Evolutionary conservation across 2,329 filamentous ascomycete genomes (phyloP).

Genomic region (Botrytis deweyae): DNA sequence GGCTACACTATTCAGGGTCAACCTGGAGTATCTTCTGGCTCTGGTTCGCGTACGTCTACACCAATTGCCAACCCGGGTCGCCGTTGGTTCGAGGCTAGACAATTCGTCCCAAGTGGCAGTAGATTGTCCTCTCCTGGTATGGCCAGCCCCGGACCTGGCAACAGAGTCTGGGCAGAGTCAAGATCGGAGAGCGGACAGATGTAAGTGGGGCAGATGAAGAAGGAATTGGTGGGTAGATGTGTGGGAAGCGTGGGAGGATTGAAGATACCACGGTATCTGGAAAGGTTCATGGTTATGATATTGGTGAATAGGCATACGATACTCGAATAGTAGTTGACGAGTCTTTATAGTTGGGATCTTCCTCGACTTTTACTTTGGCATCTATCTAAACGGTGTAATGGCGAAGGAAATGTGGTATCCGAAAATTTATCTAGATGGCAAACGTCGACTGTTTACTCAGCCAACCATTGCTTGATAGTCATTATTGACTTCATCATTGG

Average conservation of each 20-base stretch:
- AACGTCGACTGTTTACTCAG: constrained; percentile 1
- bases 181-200: background rate
- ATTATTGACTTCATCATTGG: background rate
- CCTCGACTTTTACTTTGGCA: background rate
- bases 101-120: background rate
- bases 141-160: background rate
- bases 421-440: background rate
- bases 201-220: background rate
- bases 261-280: background rate
- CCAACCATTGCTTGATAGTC: background rate
- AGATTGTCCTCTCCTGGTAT: background rate
- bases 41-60: background rate
- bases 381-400: background rate
- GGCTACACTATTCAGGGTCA: background rate
- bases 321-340: background rate
- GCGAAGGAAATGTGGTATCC: background rate
- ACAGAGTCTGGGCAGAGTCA: background rate
- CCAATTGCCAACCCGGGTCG: background rate
- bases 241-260: background rate
- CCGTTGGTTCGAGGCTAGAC: background rate
- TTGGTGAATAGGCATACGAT: background rate
- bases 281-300: background rate
- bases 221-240: background rate
- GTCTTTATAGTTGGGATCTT: background rate
- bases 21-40: background rate